phyloP scores from a whole-genome alignment of 352 stramenopile genomes.

The Pythium dissimile region DNA sequence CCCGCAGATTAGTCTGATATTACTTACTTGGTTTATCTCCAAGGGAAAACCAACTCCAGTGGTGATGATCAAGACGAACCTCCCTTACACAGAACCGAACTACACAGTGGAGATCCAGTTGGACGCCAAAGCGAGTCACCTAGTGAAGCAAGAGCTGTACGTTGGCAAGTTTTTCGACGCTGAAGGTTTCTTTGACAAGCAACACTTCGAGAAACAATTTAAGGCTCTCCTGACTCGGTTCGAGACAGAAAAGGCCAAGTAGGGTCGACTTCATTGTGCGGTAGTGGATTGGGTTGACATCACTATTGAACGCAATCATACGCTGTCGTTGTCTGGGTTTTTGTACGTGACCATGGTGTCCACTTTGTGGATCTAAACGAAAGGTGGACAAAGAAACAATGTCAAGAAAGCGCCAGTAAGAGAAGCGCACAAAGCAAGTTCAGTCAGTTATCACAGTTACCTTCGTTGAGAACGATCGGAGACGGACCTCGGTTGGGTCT shows the following conservation, averaged over 20 bases:
- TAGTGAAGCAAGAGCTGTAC: conserved; percentile 61
- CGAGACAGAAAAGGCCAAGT: conserved; percentile 72
- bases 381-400: background rate
- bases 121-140: conserved; percentile 15
- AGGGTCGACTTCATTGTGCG: conserved; percentile 25
- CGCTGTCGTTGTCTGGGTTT: conserved; percentile 73
- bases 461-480: conserved; percentile 98
- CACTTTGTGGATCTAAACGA: conserved; percentile 94
- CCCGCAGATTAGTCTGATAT: background rate
- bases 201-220: conserved; percentile 69
- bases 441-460: conserved; percentile 39
- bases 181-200: conserved; percentile 82
- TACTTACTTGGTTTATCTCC: conserved; percentile 2
- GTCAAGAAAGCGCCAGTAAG: background rate
- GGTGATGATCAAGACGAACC: conserved; percentile 62
- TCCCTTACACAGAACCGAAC: conserved; percentile 71
- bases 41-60: conserved; percentile 33
- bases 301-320: conserved; percentile 31
- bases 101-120: conserved; percentile 58
- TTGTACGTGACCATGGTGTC: conserved; percentile 98
- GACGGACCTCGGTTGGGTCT: conserved; percentile 96
- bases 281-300: conserved; percentile 14
- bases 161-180: conserved; percentile 84
- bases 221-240: conserved; percentile 56
- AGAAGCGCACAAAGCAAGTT: background rate